Evolutionary conservation across 176 grass and related monocot genomes (phyloP).

Genomic region (Triticum aestivum): IWGSC_CS_RefSeq_v2.1 NC_057798.1:648996119-648996618

Average conservation of each 20-base stretch:
- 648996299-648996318: not conserved
- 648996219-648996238: not conserved
- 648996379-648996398: slow-evolving; percentile 14
- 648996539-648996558: not conserved
- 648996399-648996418: not conserved
- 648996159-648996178: not conserved
- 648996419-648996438: not conserved
- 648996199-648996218: not conserved
- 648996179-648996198: not conserved
- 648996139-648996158: not conserved
- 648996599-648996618: slow-evolving; percentile 1
- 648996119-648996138: slow-evolving; percentile 17
- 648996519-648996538: not conserved
- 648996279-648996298: not conserved
- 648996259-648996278: not conserved
- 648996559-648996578: not conserved
- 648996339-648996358: not conserved
- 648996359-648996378: not conserved
- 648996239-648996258: not conserved
- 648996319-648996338: slow-evolving; percentile 2
- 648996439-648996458: slow-evolving; percentile 16
- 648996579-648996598: not conserved
- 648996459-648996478: slow-evolving; percentile 3
- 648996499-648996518: slow-evolving; percentile 14
- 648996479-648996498: slow-evolving; percentile 1